Conservation (phyloP, 176 grass and related monocot genomes). For the Canna indica region DNA sequence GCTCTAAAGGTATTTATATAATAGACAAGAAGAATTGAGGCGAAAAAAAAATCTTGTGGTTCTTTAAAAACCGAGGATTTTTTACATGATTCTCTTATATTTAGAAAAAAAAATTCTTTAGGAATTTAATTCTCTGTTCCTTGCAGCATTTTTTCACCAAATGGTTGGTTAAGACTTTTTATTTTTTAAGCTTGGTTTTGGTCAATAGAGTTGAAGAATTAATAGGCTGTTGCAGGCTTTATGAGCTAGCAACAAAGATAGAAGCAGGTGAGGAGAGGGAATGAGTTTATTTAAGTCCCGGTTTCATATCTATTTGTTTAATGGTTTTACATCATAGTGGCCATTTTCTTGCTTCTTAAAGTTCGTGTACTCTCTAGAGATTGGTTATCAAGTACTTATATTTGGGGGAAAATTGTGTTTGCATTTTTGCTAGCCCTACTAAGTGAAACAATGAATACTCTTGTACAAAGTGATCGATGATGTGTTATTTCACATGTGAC, state of each 20-base stretch:
- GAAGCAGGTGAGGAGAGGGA: neutral
- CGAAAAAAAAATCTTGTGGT: no score
- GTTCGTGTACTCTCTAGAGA: no score
- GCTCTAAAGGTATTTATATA: no score
- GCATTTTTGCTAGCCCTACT: no score
- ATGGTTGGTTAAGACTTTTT: neutral
- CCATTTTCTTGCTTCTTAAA: neutral
- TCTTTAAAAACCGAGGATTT: no score
- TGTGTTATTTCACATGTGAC: no score
- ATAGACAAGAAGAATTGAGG: no score
- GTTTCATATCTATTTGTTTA: neutral
- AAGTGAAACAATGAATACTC: no score
- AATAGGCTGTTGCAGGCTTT: neutral
- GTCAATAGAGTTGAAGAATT: neutral
- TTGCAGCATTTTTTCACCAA: neutral
- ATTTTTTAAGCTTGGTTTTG: neutral
- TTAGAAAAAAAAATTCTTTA: neutral
- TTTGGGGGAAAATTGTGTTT: no score
- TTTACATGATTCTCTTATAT: neutral
- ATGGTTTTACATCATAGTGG: neutral
- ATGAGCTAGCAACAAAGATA: neutral
- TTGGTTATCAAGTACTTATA: no score
- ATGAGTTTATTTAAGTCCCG: neutral
- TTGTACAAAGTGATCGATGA: no score
- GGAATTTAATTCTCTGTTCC: no score